phyloP scores from a whole-genome alignment of 1,284 basidiomycete genomes.

The Boletus mariae region DNA sequence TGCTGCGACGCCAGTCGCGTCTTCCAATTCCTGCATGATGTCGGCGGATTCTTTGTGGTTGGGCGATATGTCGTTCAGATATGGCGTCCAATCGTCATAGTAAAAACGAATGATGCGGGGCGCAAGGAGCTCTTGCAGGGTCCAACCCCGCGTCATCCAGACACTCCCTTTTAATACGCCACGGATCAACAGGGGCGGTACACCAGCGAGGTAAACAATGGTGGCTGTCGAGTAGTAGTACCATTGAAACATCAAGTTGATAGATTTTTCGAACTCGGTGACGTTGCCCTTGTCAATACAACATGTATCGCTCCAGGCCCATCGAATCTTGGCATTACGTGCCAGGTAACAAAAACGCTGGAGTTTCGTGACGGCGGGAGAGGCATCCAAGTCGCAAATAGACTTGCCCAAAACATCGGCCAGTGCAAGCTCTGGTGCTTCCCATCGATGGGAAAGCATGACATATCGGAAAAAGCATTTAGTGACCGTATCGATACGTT shows the following conservation, averaged over 20 bases:
- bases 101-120: slow-evolving; percentile 24
- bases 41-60: slow-evolving; percentile 17
- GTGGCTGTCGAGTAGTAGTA: slow-evolving; percentile 16
- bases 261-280: slow-evolving; percentile 21
- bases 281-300: slow-evolving; percentile 26
- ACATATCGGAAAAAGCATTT: slow-evolving; percentile 17
- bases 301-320: slow-evolving; percentile 29
- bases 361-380: slow-evolving; percentile 13
- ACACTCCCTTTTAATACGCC: slow-evolving; percentile 13
- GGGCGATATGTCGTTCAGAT: slow-evolving; percentile 11
- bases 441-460: slow-evolving; percentile 28
- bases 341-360: slow-evolving; percentile 18
- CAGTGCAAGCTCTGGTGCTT: slow-evolving; percentile 13
- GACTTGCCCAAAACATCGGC: slow-evolving; percentile 15
- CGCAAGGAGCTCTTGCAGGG: slow-evolving; percentile 26
- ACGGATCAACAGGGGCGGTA: slow-evolving; percentile 7
- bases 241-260: slow-evolving; percentile 28
- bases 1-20: slow-evolving; percentile 9
- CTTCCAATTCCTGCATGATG: slow-evolving; percentile 21
- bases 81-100: slow-evolving; percentile 23
- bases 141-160: slow-evolving; percentile 30
- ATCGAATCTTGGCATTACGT: slow-evolving; percentile 9
- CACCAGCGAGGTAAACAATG: slow-evolving; percentile 20
- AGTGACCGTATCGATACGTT: slow-evolving; percentile 8
- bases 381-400: slow-evolving; percentile 12